Percentiles rank a stretch among this genome's conserved stretches.
Conservation (phyloP, 2,329 filamentous ascomycete species). For the Colletotrichum echinochloae region DNA sequence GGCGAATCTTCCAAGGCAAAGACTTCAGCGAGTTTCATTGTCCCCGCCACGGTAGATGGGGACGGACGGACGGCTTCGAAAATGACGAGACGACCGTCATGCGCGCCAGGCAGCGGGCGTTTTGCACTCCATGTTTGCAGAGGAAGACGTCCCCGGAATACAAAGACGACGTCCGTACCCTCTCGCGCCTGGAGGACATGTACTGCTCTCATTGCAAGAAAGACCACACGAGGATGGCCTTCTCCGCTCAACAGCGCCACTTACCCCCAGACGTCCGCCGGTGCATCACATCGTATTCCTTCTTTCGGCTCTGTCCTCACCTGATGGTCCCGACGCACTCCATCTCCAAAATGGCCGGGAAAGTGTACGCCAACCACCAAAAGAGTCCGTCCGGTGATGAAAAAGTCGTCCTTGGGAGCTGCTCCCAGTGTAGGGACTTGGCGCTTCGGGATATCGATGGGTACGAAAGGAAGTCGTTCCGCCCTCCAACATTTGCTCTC, state of each 20-base stretch:
- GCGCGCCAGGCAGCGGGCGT: neutral
- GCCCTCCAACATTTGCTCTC: neutral
- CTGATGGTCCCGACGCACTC: neutral
- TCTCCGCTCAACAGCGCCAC: neutral
- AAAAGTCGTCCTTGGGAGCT: rapidly evolving
- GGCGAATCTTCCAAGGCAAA: neutral
- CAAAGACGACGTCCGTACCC: neutral
- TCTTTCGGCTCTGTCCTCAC: neutral
- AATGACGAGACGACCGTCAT: neutral
- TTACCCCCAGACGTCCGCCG: neutral
- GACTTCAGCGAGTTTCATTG: neutral
- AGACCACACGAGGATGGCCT: rapidly evolving
- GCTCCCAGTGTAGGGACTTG: neutral
- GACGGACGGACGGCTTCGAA: neutral
- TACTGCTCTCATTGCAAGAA: neutral
- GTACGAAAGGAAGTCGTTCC: too few relatives aligned
- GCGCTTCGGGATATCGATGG: neutral
- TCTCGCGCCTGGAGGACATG: rapidly evolving
- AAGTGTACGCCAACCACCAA: neutral
- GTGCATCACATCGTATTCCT: neutral
- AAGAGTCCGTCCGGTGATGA: too few relatives aligned
- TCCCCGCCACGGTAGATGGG: neutral
- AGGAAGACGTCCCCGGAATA: neutral
- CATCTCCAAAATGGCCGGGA: neutral
- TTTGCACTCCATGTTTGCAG: neutral